Evolutionary conservation across 2,329 filamentous ascomycete species (phyloP).

Genomic region (Pyrenophora tritici-repentis): DNA sequence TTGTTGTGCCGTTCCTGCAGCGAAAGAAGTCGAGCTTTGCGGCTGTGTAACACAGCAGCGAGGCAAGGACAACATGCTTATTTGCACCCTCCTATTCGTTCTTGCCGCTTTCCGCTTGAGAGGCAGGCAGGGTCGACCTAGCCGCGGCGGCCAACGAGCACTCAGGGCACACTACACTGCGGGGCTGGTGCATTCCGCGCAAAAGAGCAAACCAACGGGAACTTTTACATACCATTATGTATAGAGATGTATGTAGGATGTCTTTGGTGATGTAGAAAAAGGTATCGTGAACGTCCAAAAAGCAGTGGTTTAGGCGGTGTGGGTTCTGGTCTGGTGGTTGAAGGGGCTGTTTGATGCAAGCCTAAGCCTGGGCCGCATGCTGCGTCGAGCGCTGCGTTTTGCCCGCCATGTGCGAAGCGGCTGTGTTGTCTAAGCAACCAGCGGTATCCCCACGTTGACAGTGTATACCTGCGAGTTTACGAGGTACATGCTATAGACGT

Average conservation of each 20-base stretch:
- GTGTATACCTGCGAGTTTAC: no score
- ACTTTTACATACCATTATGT: neutral
- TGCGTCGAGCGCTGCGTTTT: slow-evolving; percentile 34
- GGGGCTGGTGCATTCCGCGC: slow-evolving; percentile 12
- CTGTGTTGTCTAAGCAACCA: slow-evolving; percentile 14
- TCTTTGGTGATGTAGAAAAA: slow-evolving; percentile 1
- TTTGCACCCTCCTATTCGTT: slow-evolving; percentile 14
- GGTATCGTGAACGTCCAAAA: slow-evolving; percentile 13
- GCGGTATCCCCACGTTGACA: neutral
- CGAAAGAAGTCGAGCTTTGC: no score
- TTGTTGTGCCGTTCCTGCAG: neutral
- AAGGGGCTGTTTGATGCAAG: slow-evolving; percentile 28
- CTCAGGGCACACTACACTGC: neutral
- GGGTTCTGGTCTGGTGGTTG: slow-evolving; percentile 18
- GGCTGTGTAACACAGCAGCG: neutral
- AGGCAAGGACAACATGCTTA: slow-evolving; percentile 7
- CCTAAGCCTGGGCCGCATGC: slow-evolving; percentile 26
- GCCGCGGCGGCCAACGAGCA: slow-evolving; percentile 18
- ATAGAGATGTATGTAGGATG: neutral
- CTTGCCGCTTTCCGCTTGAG: slow-evolving; percentile 10
- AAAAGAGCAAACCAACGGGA: neutral
- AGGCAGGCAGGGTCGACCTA: slow-evolving; percentile 19
- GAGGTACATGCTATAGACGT: no score
- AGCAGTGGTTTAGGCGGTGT: slow-evolving; percentile 11
- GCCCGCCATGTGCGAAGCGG: slow-evolving; percentile 16